Evolutionary conservation across 495 filamentous ascomycete genomes (phyloP).

Genomic region (Penicillium taxi): DNA sequence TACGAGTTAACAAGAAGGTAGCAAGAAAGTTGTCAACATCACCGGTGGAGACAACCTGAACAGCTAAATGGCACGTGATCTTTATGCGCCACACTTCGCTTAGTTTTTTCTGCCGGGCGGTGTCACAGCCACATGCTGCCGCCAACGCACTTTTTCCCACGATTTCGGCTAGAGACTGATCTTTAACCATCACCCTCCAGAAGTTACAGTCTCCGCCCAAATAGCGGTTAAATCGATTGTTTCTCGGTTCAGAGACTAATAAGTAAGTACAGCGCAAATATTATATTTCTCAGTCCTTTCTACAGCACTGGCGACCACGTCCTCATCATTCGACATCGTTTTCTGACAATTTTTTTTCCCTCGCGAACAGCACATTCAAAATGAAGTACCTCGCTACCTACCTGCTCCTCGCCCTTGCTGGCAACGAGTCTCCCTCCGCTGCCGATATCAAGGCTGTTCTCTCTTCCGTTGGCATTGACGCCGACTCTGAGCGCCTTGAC

Average conservation of each 20-base stretch:
- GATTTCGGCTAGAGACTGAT: slow-evolving; percentile 24
- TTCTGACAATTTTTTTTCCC: slow-evolving; percentile 12
- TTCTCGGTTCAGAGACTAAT: slow-evolving; percentile 61
- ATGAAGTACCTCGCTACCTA: slow-evolving; percentile 99
- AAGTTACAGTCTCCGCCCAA: slow-evolving; percentile 83
- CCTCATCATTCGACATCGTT: slow-evolving; percentile 6
- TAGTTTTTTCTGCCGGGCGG: slow-evolving; percentile 25
- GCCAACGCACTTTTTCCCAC: slow-evolving; percentile 40
- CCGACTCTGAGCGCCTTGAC: slow-evolving; percentile 76
- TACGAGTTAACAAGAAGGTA: too few relatives aligned
- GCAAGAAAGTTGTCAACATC: too few relatives aligned
- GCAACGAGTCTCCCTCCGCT: slow-evolving; percentile 83
- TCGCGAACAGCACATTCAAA: slow-evolving; percentile 46
- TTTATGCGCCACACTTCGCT: slow-evolving; percentile 24
- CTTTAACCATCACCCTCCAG: slow-evolving; percentile 33
- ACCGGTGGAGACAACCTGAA: too few relatives aligned
- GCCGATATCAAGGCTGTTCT: slow-evolving; percentile 87
- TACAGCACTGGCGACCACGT: neutral
- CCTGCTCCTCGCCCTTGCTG: slow-evolving; percentile 89
- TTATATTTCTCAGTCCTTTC: neutral
- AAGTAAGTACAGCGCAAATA: slow-evolving; percentile 17
- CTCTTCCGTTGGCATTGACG: slow-evolving; percentile 90
- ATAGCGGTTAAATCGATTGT: slow-evolving; percentile 91
- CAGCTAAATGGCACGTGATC: too few relatives aligned
- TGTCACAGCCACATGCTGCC: slow-evolving; percentile 32